Percentiles rank a stretch among this genome's conserved stretches.
Evolutionary conservation across 495 filamentous ascomycete species (phyloP).

Genomic region (Darksidea phi): DNA sequence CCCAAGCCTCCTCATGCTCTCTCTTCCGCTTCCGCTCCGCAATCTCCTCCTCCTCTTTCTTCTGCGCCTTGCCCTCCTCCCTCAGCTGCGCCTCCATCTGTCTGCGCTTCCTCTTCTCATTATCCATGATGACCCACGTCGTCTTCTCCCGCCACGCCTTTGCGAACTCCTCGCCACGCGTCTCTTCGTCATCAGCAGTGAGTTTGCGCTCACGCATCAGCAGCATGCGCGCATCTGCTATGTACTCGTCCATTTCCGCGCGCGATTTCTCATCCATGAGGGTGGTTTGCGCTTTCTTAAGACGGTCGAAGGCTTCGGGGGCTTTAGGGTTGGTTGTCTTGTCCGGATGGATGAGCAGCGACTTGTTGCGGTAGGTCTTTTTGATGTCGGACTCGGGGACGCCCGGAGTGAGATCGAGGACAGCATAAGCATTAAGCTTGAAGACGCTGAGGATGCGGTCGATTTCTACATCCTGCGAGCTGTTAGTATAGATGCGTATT

Average conservation of each 20-base stretch:
- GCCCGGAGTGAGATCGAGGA: conserved; percentile 93
- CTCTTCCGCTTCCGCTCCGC: conserved; percentile 87
- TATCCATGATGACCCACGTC: conserved; percentile 87
- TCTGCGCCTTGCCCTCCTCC: conserved; percentile 90
- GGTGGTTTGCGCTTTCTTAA: conserved; percentile 89
- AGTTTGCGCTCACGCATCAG: conserved; percentile 91
- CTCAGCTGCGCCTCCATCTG: conserved; percentile 93
- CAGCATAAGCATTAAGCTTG: conserved; percentile 86
- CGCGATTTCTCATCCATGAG: conserved; percentile 94
- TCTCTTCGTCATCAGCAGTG: conserved; percentile 81
- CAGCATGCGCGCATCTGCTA: conserved; percentile 91
- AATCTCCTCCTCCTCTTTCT: conserved; percentile 81
- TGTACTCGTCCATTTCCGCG: conserved; percentile 82
- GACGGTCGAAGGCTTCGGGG: conserved; percentile 92
- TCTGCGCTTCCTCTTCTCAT: conserved; percentile 77
- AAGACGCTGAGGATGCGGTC: conserved; percentile 91
- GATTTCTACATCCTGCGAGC: conserved; percentile 83
- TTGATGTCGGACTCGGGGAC: conserved; percentile 97
- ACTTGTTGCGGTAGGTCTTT: conserved; percentile 87
- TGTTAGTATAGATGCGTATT: conserved; percentile 4
- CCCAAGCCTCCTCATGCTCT: conserved; percentile 91
- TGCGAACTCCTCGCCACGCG: conserved; percentile 77
- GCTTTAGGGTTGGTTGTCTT: conserved; percentile 90
- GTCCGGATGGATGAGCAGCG: conserved; percentile 96
- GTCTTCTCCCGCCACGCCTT: conserved; percentile 87